A percentile compares a stretch with the other conserved stretches of the same genome.
Evolutionary conservation across 2,329 filamentous ascomycete species (phyloP).

Genomic region (Neoscytalidium dimidiatum): DNA sequence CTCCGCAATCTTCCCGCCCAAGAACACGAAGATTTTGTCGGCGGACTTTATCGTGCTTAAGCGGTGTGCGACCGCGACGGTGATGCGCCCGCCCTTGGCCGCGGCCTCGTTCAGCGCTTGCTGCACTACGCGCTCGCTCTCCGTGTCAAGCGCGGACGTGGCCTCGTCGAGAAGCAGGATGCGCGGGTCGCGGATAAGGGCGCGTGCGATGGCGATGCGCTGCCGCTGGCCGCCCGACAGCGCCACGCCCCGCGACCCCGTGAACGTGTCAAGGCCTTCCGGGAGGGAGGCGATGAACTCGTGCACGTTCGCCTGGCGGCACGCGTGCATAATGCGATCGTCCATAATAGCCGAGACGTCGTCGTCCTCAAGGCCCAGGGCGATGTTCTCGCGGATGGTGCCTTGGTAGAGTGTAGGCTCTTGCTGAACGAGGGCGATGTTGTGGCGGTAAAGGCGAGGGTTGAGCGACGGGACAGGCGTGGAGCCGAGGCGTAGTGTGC

Average conservation of each 20-base stretch:
- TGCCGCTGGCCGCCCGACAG: slow-evolving; percentile 60
- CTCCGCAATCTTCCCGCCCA: slow-evolving; percentile 41
- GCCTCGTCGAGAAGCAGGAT: slow-evolving; percentile 62
- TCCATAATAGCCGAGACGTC: slow-evolving; percentile 34
- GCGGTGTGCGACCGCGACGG: slow-evolving; percentile 45
- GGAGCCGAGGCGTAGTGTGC: slow-evolving; percentile 57
- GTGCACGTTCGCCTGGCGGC: slow-evolving; percentile 54
- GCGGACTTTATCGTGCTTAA: slow-evolving; percentile 41
- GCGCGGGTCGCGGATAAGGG: slow-evolving; percentile 54
- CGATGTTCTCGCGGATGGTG: slow-evolving; percentile 50
- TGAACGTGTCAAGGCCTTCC: slow-evolving; percentile 51
- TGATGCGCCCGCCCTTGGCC: slow-evolving; percentile 38
- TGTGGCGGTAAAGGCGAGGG: slow-evolving; percentile 30
- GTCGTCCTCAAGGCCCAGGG: slow-evolving; percentile 43
- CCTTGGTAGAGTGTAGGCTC: slow-evolving; percentile 50
- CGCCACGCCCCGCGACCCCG: slow-evolving; percentile 51
- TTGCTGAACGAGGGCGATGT: slow-evolving; percentile 42
- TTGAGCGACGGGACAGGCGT: not conserved
- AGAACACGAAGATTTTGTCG: slow-evolving; percentile 44
- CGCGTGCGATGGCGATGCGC: slow-evolving; percentile 57
- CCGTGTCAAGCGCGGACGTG: slow-evolving; percentile 62
- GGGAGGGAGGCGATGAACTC: slow-evolving; percentile 56
- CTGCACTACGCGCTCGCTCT: slow-evolving; percentile 68
- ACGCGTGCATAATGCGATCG: slow-evolving; percentile 49
- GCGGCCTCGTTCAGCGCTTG: slow-evolving; percentile 62